A percentile compares a stretch with the other conserved stretches of the same genome.
phyloP scores from a whole-genome alignment of 2,329 filamentous ascomycete genomes.

The Penicillium sp. region DNA sequence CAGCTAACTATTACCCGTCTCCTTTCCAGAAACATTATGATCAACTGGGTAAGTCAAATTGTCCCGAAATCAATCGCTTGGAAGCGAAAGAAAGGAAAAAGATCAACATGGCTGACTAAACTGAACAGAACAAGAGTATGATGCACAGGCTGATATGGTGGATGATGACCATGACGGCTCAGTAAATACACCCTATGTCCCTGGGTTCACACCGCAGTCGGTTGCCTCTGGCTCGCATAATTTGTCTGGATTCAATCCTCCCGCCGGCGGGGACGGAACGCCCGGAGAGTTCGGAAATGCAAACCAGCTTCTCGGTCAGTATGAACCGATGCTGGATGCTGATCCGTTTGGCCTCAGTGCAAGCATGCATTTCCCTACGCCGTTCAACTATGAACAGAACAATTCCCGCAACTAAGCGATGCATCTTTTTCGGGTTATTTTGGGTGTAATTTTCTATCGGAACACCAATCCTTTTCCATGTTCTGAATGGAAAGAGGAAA shows the following conservation, averaged over 20 bases:
- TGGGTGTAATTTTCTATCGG: not conserved
- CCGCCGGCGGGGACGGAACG: constrained; percentile 36
- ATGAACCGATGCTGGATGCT: constrained; percentile 85
- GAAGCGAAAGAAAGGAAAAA: not conserved
- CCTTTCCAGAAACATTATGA: constrained; percentile 94
- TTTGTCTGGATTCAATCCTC: constrained; percentile 43
- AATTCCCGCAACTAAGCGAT: constrained; percentile 29
- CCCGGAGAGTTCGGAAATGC: constrained; percentile 45
- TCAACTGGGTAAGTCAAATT: constrained; percentile 78
- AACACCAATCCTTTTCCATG: not conserved
- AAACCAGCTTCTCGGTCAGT: constrained; percentile 64
- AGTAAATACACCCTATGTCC: constrained; percentile 67
- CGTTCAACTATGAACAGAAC: constrained; percentile 58
- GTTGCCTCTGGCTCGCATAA: constrained; percentile 46
- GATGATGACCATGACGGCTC: constrained; percentile 76
- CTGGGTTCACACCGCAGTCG: constrained; percentile 47
- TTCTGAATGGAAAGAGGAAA: not conserved
- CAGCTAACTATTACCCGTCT: constrained; percentile 71
- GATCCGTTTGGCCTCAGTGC: constrained; percentile 92
- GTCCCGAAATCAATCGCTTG: too few relatives aligned
- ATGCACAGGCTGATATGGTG: constrained; percentile 83
- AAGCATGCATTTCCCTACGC: constrained; percentile 91
- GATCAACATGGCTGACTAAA: constrained; percentile 13
- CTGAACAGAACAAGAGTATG: constrained; percentile 92
- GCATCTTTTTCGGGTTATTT: not conserved